phyloP scores from a whole-genome alignment of 495 filamentous ascomycete genomes.

The Neurospora sp. region DNA sequence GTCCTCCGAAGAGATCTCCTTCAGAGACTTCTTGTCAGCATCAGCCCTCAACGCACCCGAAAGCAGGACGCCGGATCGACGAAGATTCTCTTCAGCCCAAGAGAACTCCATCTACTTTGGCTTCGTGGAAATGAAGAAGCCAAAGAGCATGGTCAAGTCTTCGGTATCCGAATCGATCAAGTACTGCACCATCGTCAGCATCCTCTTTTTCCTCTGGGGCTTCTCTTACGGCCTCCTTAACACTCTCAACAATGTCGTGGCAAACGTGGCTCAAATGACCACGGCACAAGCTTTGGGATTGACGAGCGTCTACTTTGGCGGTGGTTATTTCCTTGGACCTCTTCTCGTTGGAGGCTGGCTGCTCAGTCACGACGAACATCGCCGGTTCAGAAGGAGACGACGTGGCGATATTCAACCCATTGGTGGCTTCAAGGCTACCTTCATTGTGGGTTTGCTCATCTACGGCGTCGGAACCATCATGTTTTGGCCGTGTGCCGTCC shows the following conservation, averaged over 20 bases:
- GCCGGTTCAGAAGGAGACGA: slow-evolving; percentile 11
- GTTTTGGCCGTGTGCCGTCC: slow-evolving; percentile 50
- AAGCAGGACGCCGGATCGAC: not conserved
- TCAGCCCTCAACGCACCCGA: not conserved
- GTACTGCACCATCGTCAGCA: slow-evolving; percentile 53
- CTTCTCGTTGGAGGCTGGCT: slow-evolving; percentile 57
- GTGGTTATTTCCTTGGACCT: slow-evolving; percentile 56
- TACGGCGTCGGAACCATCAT: slow-evolving; percentile 51
- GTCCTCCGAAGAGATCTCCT: slow-evolving; percentile 3
- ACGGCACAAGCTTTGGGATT: slow-evolving; percentile 27
- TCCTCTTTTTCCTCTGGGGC: slow-evolving; percentile 82
- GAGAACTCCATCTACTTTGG: slow-evolving; percentile 49
- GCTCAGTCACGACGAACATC: slow-evolving; percentile 46
- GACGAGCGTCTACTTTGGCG: slow-evolving; percentile 30
- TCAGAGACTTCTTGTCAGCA: not conserved
- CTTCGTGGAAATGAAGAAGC: slow-evolving; percentile 71
- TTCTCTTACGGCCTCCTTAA: slow-evolving; percentile 72
- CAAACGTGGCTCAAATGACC: slow-evolving; percentile 27
- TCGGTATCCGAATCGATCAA: slow-evolving; percentile 35
- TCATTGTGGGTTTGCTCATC: slow-evolving; percentile 47
- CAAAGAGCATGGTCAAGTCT: slow-evolving; percentile 64
- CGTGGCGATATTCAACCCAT: slow-evolving; percentile 11
- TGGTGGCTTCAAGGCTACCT: slow-evolving; percentile 49
- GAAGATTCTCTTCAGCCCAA: not conserved
- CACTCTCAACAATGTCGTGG: slow-evolving; percentile 50